Conservation (phyloP, 2,329 filamentous ascomycete species). For the Aspergillus sp. region DNA sequence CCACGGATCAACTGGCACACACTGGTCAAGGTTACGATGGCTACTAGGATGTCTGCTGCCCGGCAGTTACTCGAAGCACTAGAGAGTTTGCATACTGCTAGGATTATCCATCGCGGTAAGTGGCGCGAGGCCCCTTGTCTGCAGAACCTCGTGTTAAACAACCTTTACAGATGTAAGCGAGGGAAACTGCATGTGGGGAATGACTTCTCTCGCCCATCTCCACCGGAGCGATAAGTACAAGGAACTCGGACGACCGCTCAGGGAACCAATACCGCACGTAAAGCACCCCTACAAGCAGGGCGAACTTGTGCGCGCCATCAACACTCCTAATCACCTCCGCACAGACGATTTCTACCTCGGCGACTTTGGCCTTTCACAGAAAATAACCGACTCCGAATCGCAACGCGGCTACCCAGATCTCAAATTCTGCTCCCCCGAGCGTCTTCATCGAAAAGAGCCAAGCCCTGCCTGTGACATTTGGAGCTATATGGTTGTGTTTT, state of each 20-base stretch:
- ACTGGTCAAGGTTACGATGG: constrained; percentile 22
- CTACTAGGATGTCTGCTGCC: constrained; percentile 32
- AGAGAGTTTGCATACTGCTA: constrained; percentile 31
- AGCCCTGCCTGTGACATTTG: constrained; percentile 36
- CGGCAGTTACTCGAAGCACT: constrained; percentile 22
- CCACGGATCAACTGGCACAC: not conserved
- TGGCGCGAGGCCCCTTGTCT: not conserved
- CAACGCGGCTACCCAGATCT: constrained; percentile 6
- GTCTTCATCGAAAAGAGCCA: constrained; percentile 30
- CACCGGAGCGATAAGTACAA: constrained; percentile 32
- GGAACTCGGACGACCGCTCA: constrained; percentile 30
- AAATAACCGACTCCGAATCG: constrained; percentile 22
- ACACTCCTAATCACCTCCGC: constrained; percentile 27
- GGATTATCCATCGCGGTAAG: constrained; percentile 35
- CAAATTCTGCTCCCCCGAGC: constrained; percentile 33
- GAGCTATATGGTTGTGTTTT: constrained; percentile 38
- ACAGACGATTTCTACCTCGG: constrained; percentile 35
- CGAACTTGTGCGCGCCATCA: constrained; percentile 29
- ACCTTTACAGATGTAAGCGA: constrained; percentile 30
- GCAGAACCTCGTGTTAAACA: not conserved
- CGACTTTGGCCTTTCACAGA: constrained; percentile 35
- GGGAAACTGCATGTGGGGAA: constrained; percentile 36
- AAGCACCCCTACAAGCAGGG: constrained; percentile 30
- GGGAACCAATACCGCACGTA: constrained; percentile 29
- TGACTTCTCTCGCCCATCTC: constrained; percentile 28